phyloP scores from a whole-genome alignment of 805 yeast genomes.

The Gaillardinia entomophila region DNA sequence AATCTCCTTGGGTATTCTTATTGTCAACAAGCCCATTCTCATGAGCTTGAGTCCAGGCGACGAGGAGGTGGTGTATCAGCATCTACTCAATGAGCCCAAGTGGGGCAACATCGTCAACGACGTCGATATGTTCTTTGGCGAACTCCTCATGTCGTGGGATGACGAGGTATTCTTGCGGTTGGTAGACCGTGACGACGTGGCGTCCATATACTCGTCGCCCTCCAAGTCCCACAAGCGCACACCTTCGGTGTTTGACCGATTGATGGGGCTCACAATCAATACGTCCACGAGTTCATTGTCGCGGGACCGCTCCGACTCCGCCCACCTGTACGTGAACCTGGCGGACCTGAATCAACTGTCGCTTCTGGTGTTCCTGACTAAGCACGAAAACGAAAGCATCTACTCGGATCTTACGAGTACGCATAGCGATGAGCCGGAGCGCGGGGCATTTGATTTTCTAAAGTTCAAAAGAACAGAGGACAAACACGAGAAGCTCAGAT shows the following conservation, averaged over 20 bases:
- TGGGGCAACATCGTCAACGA: conserved; percentile 37
- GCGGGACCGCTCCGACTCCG: conserved; percentile 6
- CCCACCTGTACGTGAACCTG: conserved; percentile 1
- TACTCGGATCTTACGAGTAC: conserved; percentile 19
- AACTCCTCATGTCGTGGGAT: conserved; percentile 30
- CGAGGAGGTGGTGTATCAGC: conserved; percentile 40
- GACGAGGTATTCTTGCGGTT: conserved; percentile 18
- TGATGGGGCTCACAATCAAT: conserved; percentile 22
- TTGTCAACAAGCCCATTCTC: conserved; percentile 42
- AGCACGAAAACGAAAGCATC: conserved; percentile 18
- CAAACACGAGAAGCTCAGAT: conserved; percentile 17
- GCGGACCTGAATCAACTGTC: conserved; percentile 10
- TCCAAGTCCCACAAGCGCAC: conserved; percentile 6
- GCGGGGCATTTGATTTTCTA: conserved; percentile 3
- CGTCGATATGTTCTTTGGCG: conserved; percentile 34
- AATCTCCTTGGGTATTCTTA: conserved; percentile 47
- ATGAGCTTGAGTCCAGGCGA: conserved; percentile 28
- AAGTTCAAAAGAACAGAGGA: conserved; percentile 16
- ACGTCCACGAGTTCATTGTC: conserved; percentile 10
- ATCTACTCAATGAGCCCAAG: conserved; percentile 35
- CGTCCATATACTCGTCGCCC: conserved; percentile 1
- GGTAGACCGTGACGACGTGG: conserved; percentile 1
- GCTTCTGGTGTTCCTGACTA: conserved; percentile 15
- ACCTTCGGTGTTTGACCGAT: conserved; percentile 21
- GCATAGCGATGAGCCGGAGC: conserved; percentile 1